Conservation (phyloP, 495 filamentous ascomycete species). For the Evansstolkia leycettana region DNA sequence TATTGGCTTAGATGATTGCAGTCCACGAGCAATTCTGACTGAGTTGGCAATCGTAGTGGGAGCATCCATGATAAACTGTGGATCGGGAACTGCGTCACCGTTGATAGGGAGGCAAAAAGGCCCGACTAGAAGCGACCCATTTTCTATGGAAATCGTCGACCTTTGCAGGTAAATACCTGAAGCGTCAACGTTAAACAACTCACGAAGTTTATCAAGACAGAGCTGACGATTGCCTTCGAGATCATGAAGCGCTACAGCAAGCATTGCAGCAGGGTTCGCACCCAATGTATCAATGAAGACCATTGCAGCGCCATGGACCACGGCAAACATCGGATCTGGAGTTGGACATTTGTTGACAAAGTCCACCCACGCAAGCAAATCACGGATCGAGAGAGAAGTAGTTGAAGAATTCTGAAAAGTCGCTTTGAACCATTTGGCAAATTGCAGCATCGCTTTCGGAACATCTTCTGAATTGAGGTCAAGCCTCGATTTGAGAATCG, state of each 20-base stretch:
- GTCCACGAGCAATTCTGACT: constrained; percentile 80
- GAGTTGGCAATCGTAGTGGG: constrained; percentile 83
- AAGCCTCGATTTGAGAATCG: constrained; percentile 74
- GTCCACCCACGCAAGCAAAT: constrained; percentile 84
- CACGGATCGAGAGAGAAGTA: constrained; percentile 72
- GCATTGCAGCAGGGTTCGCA: constrained; percentile 78
- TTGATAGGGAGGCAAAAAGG: constrained; percentile 54
- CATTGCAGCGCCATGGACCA: constrained; percentile 84
- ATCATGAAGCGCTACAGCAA: constrained; percentile 48
- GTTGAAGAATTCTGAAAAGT: constrained; percentile 61
- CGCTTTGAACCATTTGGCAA: constrained; percentile 83
- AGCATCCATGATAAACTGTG: constrained; percentile 66
- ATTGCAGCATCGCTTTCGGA: constrained; percentile 56
- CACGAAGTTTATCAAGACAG: constrained; percentile 61
- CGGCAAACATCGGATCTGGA: constrained; percentile 39
- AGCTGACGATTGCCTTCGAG: constrained; percentile 48
- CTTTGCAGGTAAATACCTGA: constrained; percentile 46
- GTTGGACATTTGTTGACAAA: constrained; percentile 62
- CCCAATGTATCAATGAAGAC: constrained; percentile 93
- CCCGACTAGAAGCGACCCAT: constrained; percentile 47
- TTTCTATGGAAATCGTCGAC: constrained; percentile 34
- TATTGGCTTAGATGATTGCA: constrained; percentile 81
- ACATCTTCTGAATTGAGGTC: constrained; percentile 33
- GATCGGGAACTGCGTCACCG: constrained; percentile 33
- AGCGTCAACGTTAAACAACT: constrained; percentile 52